A percentile compares a stretch with the other conserved stretches of the same genome.
These are phyloP conservation scores for Trichoderma sp. DNA, from an alignment of 2,329 filamentous ascomycete species.

Conservation along the genomic window DNA sequence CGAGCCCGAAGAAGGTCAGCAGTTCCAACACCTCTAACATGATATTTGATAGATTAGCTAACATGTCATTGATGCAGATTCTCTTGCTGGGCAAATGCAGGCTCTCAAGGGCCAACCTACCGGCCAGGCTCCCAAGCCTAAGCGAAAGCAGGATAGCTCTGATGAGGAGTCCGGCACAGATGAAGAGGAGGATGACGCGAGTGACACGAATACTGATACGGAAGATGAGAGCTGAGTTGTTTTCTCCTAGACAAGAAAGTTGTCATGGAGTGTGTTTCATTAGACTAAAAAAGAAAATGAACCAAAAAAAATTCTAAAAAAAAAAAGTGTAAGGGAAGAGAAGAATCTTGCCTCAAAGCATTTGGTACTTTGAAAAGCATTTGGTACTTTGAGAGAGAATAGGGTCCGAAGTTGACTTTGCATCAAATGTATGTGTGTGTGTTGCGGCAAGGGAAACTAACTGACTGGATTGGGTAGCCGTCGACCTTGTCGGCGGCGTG, in stretches of 20 bases:
- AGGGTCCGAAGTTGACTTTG: slow-evolving; percentile 7
- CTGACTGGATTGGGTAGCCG: slow-evolving; percentile 8
- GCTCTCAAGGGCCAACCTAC: slow-evolving; percentile 74
- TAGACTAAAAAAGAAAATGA: slow-evolving; percentile 19
- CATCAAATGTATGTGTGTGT: not conserved
- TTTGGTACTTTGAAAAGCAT: not conserved
- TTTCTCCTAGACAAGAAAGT: slow-evolving; percentile 37
- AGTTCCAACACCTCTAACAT: slow-evolving; percentile 19
- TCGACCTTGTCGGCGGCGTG: slow-evolving; percentile 12
- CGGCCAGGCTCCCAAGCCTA: slow-evolving; percentile 61
- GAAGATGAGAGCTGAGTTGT: slow-evolving; percentile 54
- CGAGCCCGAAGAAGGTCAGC: slow-evolving; percentile 93
- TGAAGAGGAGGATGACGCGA: slow-evolving; percentile 70
- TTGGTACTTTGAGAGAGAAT: not conserved
- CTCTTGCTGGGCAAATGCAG: slow-evolving; percentile 87
- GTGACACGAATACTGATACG: slow-evolving; percentile 70
- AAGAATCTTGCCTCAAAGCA: slow-evolving; percentile 7
- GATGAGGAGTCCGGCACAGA: slow-evolving; percentile 77
- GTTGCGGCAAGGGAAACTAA: not conserved
- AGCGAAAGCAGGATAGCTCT: slow-evolving; percentile 54
- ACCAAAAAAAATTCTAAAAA: not conserved
- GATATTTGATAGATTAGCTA: slow-evolving; percentile 10
- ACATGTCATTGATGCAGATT: slow-evolving; percentile 60
- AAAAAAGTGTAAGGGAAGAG: not conserved
- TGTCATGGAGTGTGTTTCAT: slow-evolving; percentile 23